Evolutionary conservation across 2,329 filamentous ascomycete species (phyloP), one percentile per base, ranked within the genome.

Genomic region (Ophiostoma sp.): DNA sequence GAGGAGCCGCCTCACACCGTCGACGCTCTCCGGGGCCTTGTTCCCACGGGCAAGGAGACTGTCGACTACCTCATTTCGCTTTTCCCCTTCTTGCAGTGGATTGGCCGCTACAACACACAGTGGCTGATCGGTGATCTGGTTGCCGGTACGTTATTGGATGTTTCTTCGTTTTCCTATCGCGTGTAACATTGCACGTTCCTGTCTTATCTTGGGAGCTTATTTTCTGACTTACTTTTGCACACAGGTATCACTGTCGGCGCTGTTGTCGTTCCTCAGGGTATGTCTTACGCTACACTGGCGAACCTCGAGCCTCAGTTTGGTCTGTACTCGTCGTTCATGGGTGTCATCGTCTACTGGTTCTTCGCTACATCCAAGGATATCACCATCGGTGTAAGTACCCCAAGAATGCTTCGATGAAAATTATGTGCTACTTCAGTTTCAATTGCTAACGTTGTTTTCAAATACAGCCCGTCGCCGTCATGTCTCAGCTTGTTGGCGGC

Each of bases 331-430:
- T 98, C 95, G 0, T 98, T 99, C 80, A 96, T 98, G 88, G 96
- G 95, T 69, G 95, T 97, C 19, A 82, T 97, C 75, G 87, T 97
- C 75, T 99, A 99, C 83, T 98, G 95, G 95, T 92, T 98, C 80
- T 98, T 98, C 79, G 96, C 95, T 45, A 99, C 96, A 0, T 98
- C 95, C 17, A 99, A 98, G 81, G 95, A 99, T 82, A 98, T 99
- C 79, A 98, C 95, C 11, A 98, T 98, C 73, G 95, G 95, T 19
- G 92, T 93, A 86, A 83, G 91, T 87, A 50, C 77, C 69, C 1
- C 1, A 6, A n/a, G n/a, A n/a, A n/a, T n/a, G n/a, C n/a, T n/a
- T n/a, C n/a, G n/a, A n/a, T n/a, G n/a, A 74, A 76, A 72, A 72
- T 48, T 78, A 52, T 68, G 31, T 6, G 50, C 57, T 48, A 22